These are phyloP conservation scores for Mycena polygramma DNA, from an alignment of 768 basidiomycete genomes.

Conservation along the genomic window DNA sequence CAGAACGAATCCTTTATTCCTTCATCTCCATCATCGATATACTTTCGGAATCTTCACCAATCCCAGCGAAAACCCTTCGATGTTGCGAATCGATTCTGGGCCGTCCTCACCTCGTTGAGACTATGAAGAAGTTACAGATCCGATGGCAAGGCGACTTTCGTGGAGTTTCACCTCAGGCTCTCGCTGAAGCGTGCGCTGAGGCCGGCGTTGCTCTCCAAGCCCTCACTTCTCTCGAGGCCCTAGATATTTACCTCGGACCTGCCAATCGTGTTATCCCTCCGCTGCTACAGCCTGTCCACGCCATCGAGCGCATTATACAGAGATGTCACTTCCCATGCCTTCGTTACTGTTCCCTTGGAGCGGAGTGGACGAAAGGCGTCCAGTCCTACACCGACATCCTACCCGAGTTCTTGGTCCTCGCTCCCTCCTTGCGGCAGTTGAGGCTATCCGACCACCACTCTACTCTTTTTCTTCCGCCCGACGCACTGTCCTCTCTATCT, in stretches of 20 bases:
- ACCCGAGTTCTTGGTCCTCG: constrained; percentile 56
- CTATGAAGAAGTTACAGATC: constrained; percentile 61
- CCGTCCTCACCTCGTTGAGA: constrained; percentile 60
- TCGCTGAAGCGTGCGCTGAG: constrained; percentile 55
- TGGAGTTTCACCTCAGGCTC: constrained; percentile 43
- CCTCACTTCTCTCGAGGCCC: constrained; percentile 61
- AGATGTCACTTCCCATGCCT: constrained; percentile 56
- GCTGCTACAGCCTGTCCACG: constrained; percentile 48
- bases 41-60: constrained; percentile 56
- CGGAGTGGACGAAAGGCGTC: constrained; percentile 58
- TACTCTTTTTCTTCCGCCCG: constrained; percentile 55
- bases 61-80: constrained; percentile 57
- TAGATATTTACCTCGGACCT: constrained; percentile 67
- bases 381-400: constrained; percentile 58
- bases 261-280: constrained; percentile 51
- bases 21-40: constrained; percentile 63
- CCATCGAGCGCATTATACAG: constrained; percentile 61
- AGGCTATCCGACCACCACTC: constrained; percentile 61
- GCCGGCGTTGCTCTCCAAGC: constrained; percentile 53
- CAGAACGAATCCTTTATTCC: constrained; percentile 72
- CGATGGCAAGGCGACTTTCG: constrained; percentile 61
- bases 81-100: constrained; percentile 67
- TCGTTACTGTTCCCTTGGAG: constrained; percentile 57
- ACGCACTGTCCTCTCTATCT: constrained; percentile 61
- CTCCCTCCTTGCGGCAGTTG: constrained; percentile 59